Base-by-base conservation (phyloP, 2,329 filamentous ascomycete species). In the Talaromyces funiculosus region DNA sequence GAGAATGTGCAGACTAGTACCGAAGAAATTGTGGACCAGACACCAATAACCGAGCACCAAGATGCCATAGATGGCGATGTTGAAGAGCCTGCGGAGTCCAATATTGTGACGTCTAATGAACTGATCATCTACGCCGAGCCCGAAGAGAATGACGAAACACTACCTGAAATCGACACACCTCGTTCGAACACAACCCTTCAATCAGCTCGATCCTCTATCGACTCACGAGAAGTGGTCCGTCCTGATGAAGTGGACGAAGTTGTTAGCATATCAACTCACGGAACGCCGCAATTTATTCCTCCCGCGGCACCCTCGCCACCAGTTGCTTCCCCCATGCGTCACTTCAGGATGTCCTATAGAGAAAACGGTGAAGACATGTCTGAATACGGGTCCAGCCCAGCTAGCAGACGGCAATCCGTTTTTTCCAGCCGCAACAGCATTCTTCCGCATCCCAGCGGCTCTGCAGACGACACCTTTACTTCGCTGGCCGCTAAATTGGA, bases 401-500 rank as follows among this genome's bases (percentile, higher is more conserved):
- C 53, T 1, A 62, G 51, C 37, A 35, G 61, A 37, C 61, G 61
- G 1, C 33, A 59, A 7, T 62, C 61, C 18, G 22, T 16, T 7
- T 51, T 59, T 56, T 59, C 61, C n/a, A 43, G 22, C 35, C 56
- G 57, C 14, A 51, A 60, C 42, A 62, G 61, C 29, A 57, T 62
- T 45, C 49, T 62, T 22, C 56, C 57, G 3, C 8, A 37, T 22
- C 18, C 55, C n/a, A 24, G 43, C 43, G 20, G 24, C 9, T 20
- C 43, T 31, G 74, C 42, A 4, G 51, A 75, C 18, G 69, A 84
- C 56, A 85, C 85, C 1, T 87, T 89, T 63, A 88, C 86, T 1
- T 84, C 86, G 24, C 75, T 90, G 38, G 84, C 84, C 3, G 77
- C 82, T 38, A 82, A 87, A 66, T 75, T 90, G 4, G 81, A 77